Percentiles rank a stretch among this genome's conserved stretches.
Conservation (phyloP, 2,329 filamentous ascomycete genomes). For the Ophiostoma australiae region DNA sequence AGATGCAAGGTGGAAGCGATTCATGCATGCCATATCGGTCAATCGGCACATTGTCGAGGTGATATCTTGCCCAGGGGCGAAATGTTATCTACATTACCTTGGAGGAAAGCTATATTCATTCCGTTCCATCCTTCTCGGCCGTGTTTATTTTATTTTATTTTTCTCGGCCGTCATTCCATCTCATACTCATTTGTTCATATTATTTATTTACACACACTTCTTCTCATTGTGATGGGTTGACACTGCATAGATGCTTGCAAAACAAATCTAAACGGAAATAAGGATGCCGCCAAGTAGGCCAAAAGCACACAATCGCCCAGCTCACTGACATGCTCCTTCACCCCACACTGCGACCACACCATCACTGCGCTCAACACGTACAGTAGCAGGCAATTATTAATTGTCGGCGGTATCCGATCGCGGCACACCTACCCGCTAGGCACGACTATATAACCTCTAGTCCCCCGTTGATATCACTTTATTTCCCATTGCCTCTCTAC, state of each 20-base stretch:
- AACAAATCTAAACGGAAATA: background rate
- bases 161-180: background rate
- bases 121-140: no score
- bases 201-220: background rate
- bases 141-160: background rate
- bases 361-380: conserved; percentile 1
- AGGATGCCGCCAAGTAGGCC: conserved; percentile 1
- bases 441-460: background rate
- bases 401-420: background rate
- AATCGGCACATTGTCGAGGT: background rate
- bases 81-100: no score
- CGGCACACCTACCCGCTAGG: background rate
- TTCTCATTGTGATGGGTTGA: background rate
- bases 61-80: background rate
- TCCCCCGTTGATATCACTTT: background rate
- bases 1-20: conserved; percentile 1
- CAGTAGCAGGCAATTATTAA: background rate
- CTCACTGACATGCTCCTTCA: background rate
- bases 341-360: conserved; percentile 3
- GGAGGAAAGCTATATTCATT: no score
- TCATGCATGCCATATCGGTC: conserved; percentile 1
- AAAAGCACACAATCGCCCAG: conserved; percentile 9
- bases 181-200: background rate
- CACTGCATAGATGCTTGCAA: background rate
- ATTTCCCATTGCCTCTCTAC: background rate